Conservation (phyloP, 495 filamentous ascomycete species). For the Entonaema liquescens region DNA sequence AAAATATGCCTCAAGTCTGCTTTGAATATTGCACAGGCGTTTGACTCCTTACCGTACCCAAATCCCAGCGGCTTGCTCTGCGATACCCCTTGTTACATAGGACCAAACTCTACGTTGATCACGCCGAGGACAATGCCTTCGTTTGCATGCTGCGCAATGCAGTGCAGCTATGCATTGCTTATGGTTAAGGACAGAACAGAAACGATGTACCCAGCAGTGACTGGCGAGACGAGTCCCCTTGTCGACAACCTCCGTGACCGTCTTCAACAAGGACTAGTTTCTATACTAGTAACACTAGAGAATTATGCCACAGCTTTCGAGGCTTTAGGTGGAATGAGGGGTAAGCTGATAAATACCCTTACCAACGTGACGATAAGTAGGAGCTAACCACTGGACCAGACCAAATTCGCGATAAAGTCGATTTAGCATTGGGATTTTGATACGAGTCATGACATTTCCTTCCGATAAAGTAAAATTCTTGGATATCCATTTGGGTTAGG, state of each 20-base stretch:
- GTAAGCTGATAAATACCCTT: constrained; percentile 46
- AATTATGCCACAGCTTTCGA: constrained; percentile 69
- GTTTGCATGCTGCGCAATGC: constrained; percentile 70
- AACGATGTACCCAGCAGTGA: constrained; percentile 50
- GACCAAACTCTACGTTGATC: constrained; percentile 37
- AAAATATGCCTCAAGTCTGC: constrained; percentile 63
- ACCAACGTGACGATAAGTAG: background rate
- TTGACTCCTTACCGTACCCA: constrained; percentile 61
- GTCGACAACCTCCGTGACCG: constrained; percentile 59
- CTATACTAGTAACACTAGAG: constrained; percentile 59
- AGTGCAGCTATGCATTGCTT: constrained; percentile 68
- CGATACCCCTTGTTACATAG: constrained; percentile 46
- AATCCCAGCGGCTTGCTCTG: constrained; percentile 50
- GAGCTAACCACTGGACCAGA: constrained; percentile 29
- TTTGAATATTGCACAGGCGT: constrained; percentile 61
- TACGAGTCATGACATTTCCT: background rate
- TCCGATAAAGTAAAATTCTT: background rate
- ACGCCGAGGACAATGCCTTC: constrained; percentile 66
- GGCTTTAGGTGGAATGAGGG: constrained; percentile 69
- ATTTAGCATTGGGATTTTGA: constrained; percentile 41
- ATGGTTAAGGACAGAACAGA: constrained; percentile 65
- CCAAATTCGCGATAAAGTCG: constrained; percentile 47
- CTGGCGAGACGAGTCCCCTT: constrained; percentile 46
- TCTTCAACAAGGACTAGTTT: constrained; percentile 61
- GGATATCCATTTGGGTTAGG: background rate